These are phyloP conservation scores for Teunomyces atbi DNA, from an alignment of 805 yeast species.

Conservation along the genomic window DNA sequence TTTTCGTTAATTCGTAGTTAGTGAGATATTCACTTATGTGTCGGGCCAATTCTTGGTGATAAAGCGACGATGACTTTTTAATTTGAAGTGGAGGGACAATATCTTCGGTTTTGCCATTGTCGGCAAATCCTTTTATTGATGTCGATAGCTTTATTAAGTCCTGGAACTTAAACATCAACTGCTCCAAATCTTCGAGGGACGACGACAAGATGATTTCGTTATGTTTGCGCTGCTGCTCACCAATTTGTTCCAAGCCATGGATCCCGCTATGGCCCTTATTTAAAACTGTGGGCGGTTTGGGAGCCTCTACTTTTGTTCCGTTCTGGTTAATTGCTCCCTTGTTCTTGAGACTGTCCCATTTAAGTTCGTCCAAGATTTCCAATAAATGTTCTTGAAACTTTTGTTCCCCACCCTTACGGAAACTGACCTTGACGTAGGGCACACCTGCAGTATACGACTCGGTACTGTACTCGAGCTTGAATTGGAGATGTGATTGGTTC, in stretches of 20 bases:
- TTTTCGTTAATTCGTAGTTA: slow-evolving; percentile 25
- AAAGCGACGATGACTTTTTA: slow-evolving; percentile 34
- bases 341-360: slow-evolving; percentile 45
- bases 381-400: slow-evolving; percentile 46
- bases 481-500: slow-evolving; percentile 11
- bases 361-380: slow-evolving; percentile 43
- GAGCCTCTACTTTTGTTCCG: slow-evolving; percentile 23
- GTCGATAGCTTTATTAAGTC: slow-evolving; percentile 61
- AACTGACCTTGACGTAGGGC: slow-evolving; percentile 64
- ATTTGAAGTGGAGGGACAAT: slow-evolving; percentile 35
- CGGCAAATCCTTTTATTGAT: slow-evolving; percentile 28
- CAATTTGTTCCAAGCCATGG: slow-evolving; percentile 60
- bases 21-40: slow-evolving; percentile 72
- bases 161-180: slow-evolving; percentile 72
- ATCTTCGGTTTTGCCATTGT: not conserved
- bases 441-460: slow-evolving; percentile 33
- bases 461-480: slow-evolving; percentile 25
- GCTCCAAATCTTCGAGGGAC: slow-evolving; percentile 75
- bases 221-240: slow-evolving; percentile 52
- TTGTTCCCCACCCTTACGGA: slow-evolving; percentile 67
- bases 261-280: slow-evolving; percentile 50
- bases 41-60: slow-evolving; percentile 68
- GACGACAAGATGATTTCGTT: slow-evolving; percentile 61
- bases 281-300: slow-evolving; percentile 1
- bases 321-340: slow-evolving; percentile 38